A percentile compares a stretch with the other conserved stretches of the same genome.
phyloP scores from a whole-genome alignment of 805 yeast genomes.

The Candida andamanensis region DNA sequence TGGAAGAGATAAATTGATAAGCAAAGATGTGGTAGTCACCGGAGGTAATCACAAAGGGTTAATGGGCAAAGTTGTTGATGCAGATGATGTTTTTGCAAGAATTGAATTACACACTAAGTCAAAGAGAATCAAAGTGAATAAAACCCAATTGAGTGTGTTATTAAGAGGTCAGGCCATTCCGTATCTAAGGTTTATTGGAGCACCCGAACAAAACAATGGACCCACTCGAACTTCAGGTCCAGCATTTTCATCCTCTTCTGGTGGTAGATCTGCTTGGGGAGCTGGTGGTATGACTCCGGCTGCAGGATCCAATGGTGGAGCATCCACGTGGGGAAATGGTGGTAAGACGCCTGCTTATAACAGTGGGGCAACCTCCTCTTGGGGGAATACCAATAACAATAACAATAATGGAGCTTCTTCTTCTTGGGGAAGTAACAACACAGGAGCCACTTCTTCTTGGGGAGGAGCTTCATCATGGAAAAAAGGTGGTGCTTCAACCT shows the following conservation, averaged over 20 bases:
- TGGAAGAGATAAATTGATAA: conserved; percentile 78
- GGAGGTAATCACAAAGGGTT: conserved; percentile 95
- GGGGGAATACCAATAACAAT: conserved; percentile 19
- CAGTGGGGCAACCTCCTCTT: conserved; percentile 37
- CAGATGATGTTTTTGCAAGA: conserved; percentile 86
- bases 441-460: conserved; percentile 18
- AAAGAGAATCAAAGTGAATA: conserved; percentile 80
- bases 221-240: conserved; percentile 13
- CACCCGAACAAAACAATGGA: conserved; percentile 15
- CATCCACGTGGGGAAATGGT: conserved; percentile 51
- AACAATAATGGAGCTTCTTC: conserved; percentile 25
- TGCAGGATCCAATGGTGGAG: conserved; percentile 39
- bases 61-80: conserved; percentile 88
- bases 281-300: conserved; percentile 21
- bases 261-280: conserved; percentile 53
- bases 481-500: conserved; percentile 43
- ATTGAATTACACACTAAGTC: conserved; percentile 91
- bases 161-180: conserved; percentile 69
- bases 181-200: conserved; percentile 72
- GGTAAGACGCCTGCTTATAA: conserved; percentile 30
- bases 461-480: conserved; percentile 26
- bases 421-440: conserved; percentile 7
- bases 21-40: conserved; percentile 79
- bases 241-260: conserved; percentile 23
- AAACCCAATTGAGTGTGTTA: conserved; percentile 67